Base-by-base conservation (phyloP, 2,329 filamentous ascomycete genomes). In the Penicillium occitanis region DNA sequence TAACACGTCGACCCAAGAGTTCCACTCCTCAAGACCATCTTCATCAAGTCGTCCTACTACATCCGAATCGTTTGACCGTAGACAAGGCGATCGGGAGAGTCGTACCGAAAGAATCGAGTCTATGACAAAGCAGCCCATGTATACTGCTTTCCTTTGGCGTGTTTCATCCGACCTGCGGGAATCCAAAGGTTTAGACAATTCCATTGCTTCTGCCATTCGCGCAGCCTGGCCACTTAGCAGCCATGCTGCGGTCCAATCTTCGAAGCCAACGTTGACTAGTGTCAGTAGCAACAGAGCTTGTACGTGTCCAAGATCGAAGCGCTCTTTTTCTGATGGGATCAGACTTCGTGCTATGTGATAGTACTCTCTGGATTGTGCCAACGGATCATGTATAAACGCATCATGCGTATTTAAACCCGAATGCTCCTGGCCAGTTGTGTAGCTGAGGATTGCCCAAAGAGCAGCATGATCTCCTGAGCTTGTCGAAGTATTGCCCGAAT, bases 21-120 rank as follows among this genome's bases (percentile, higher is more conserved):
- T 87, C 90, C 90, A 92, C 77, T 92, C 89, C 71, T 92, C 90
- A 22, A 89, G 78, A 1, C 88, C 88, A 70, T 90, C 87, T 74
- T 91, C 88, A 30, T 86, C 82, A 2, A 90, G 78, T 2, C 78
- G 75, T 10, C 83, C 83, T 35, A 82, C 73, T 44, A 76, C 74
- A n/a, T 80, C 75, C 30, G 86, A 73, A 61, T 86, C 83, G 14
- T 80, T 78, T 25, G 76, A 68, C 50, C 76, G 77, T 66, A 86
- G 78, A 68, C 83, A 81, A 2, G 82, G 80, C 8, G 76, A 75
- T 25, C 79, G 74, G 5, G 76, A 77, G 14, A 86, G 74, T 14
- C 82, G 79, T 30, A 81, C 76, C 7, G 84, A 83, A 11, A 87
- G 72, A 19, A 86, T 73, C 4, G 79, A 82, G 64, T 87, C 85